A percentile compares a stretch with the other conserved stretches of the same genome.
phyloP scores from a whole-genome alignment of 2,329 filamentous ascomycete species.

The Lasiodiplodia sp. region DNA sequence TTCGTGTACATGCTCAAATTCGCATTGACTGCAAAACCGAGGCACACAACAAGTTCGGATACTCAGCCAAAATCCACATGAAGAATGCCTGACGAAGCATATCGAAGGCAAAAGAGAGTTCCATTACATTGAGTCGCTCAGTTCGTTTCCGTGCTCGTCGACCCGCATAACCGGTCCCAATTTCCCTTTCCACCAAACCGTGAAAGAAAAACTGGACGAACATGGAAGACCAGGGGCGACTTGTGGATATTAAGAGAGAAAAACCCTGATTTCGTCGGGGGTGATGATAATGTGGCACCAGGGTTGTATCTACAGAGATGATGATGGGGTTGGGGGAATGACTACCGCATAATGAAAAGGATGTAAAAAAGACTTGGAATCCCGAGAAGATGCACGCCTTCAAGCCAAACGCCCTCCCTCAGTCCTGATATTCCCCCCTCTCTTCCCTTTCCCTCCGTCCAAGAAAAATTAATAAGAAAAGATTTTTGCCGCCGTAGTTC shows the following conservation, averaged over 20 bases:
- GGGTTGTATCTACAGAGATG: conserved; percentile 10
- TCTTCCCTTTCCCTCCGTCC: conserved; percentile 3
- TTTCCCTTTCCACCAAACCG: neutral
- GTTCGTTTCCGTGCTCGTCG: neutral
- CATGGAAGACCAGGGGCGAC: neutral
- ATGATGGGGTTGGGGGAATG: neutral
- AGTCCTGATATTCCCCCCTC: neutral
- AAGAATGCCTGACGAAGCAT: neutral
- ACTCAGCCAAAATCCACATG: too few relatives aligned
- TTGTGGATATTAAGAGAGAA: neutral
- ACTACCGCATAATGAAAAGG: neutral
- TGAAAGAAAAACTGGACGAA: neutral
- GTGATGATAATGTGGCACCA: neutral
- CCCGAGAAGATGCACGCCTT: neutral
- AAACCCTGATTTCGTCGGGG: neutral
- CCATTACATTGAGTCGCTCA: neutral
- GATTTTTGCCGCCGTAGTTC: neutral
- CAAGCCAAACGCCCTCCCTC: conserved; percentile 3
- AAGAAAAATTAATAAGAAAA: neutral
- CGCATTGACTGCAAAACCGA: too few relatives aligned
- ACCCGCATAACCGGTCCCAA: neutral
- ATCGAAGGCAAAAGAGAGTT: neutral
- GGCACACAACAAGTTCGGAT: too few relatives aligned
- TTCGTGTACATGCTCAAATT: neutral
- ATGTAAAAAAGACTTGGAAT: neutral